phyloP scores from a whole-genome alignment of 768 basidiomycete genomes.

The Pholiota conissans region DNA sequence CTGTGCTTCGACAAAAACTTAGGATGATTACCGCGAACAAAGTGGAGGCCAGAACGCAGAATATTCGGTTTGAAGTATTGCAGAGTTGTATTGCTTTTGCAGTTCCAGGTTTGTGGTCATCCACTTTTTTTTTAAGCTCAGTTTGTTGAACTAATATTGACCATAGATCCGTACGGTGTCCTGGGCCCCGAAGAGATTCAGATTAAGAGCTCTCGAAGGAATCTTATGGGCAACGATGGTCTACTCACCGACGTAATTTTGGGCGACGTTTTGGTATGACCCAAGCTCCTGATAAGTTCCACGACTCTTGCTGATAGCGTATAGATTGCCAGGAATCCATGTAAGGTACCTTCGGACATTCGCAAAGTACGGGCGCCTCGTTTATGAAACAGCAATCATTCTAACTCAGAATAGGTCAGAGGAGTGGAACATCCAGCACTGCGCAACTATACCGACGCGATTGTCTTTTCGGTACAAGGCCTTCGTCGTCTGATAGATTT shows the following conservation, averaged over 20 bases:
- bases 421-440: constrained; percentile 55
- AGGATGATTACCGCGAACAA: constrained; percentile 42
- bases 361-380: constrained; percentile 46
- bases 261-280: constrained; percentile 50
- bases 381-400: neutral
- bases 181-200: constrained; percentile 56
- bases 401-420: constrained; percentile 39
- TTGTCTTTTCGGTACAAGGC: constrained; percentile 54
- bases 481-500: constrained; percentile 57
- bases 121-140: neutral
- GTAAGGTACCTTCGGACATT: constrained; percentile 65
- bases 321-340: constrained; percentile 58
- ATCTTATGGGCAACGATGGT: constrained; percentile 42
- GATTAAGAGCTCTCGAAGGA: constrained; percentile 47
- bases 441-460: constrained; percentile 50
- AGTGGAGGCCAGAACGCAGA: constrained; percentile 37
- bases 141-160: too few species aligned
- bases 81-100: constrained; percentile 61
- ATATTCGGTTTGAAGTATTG: constrained; percentile 48
- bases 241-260: constrained; percentile 46
- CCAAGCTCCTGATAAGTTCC: too few species aligned
- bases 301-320: neutral
- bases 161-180: constrained; percentile 53
- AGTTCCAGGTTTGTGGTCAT: constrained; percentile 49
- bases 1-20: constrained; percentile 55